Evolutionary conservation across 768 basidiomycete genomes (phyloP).

Genomic region (Tylopilus sp.): DNA sequence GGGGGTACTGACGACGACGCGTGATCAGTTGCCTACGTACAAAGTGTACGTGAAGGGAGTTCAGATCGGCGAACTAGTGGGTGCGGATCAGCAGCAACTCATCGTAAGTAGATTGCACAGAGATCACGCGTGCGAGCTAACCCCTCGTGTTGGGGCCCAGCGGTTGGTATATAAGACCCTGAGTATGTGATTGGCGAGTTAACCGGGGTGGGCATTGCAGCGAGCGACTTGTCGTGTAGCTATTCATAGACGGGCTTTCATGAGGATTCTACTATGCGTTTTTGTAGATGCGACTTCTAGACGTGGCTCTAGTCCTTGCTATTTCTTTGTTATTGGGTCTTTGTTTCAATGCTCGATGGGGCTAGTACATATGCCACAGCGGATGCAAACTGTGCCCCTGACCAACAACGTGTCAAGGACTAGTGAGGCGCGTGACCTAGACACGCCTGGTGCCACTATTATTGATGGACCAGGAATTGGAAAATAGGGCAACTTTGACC

Average conservation of each 20-base stretch:
- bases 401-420: conserved; percentile 17
- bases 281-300: conserved; percentile 20
- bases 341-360: background rate
- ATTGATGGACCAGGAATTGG: conserved; percentile 13
- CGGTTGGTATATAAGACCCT: conserved; percentile 29
- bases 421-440: conserved; percentile 5
- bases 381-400: background rate
- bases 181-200: conserved; percentile 20
- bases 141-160: conserved; percentile 17
- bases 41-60: conserved; percentile 31
- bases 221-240: conserved; percentile 1
- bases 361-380: background rate
- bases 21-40: conserved; percentile 26
- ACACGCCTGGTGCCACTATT: conserved; percentile 11
- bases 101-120: conserved; percentile 13
- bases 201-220: conserved; percentile 8
- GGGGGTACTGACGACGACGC: conserved; percentile 8
- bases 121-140: conserved; percentile 16
- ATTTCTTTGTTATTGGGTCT: background rate
- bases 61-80: conserved; percentile 29
- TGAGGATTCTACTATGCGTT: conserved; percentile 5
- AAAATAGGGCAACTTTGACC: conserved; percentile 3
- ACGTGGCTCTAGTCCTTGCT: conserved; percentile 2
- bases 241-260: conserved; percentile 22
- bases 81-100: conserved; percentile 24